These are phyloP conservation scores for Cyclotella choctawhatcheeana DNA, from an alignment of 108 stramenopile species.

Conservation along the genomic window DNA sequence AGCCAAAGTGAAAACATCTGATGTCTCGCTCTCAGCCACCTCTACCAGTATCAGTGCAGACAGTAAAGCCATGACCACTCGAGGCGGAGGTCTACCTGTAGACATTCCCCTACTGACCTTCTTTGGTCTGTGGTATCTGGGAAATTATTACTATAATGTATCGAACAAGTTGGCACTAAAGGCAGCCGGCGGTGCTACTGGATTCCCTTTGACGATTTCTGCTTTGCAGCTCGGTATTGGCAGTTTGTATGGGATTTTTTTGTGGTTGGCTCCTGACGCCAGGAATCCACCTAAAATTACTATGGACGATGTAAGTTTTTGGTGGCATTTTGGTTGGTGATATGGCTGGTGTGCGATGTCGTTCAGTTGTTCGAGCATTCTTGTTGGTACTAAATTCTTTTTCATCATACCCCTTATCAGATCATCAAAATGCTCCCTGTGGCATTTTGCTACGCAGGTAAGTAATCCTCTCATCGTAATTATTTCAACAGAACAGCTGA, in stretches of 20 bases:
- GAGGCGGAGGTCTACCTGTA: constrained; percentile 20
- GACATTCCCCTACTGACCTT: constrained; percentile 52
- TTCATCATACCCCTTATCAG: constrained; percentile 10
- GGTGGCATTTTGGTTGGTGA: neutral
- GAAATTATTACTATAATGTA: constrained; percentile 80
- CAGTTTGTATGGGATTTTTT: constrained; percentile 62
- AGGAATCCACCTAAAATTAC: constrained; percentile 48
- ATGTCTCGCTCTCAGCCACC: constrained; percentile 19
- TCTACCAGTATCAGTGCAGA: neutral
- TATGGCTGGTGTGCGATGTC: too few relatives aligned
- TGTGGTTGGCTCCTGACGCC: constrained; percentile 68
- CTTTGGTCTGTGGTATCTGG: constrained; percentile 72
- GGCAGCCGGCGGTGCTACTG: constrained; percentile 57
- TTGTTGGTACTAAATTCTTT: too few relatives aligned
- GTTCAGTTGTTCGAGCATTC: too few relatives aligned
- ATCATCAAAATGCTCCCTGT: constrained; percentile 66
- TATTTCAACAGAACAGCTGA: too few relatives aligned
- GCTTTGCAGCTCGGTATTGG: constrained; percentile 62
- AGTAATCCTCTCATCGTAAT: too few relatives aligned
- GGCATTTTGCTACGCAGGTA: constrained; percentile 62
- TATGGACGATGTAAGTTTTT: constrained; percentile 51
- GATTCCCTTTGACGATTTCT: constrained; percentile 64
- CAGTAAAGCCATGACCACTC: constrained; percentile 23
- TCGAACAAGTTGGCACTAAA: constrained; percentile 68
- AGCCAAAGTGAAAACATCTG: neutral